Percentiles rank a stretch among this genome's conserved stretches.
Evolutionary conservation across 805 yeast genomes (phyloP).

Genomic region (Yarrowia sp.): DNA sequence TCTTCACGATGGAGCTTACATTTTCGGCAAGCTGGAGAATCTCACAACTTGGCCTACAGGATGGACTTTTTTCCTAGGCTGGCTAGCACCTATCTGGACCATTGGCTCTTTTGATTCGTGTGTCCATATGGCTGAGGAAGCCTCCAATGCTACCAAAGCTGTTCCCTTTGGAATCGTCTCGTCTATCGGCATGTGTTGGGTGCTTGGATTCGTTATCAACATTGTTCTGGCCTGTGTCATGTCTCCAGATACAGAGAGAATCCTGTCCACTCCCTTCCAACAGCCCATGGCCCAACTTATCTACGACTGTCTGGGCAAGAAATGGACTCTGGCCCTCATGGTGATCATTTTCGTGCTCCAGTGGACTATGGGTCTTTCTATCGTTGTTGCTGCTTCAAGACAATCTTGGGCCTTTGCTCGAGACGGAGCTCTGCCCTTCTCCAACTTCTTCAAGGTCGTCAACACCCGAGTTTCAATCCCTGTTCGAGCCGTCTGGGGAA

Average conservation of each 20-base stretch:
- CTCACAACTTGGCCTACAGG: conserved; percentile 56
- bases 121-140: conserved; percentile 71
- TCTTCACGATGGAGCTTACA: conserved; percentile 50
- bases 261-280: conserved; percentile 50
- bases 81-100: conserved; percentile 72
- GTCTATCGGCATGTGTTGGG: conserved; percentile 53
- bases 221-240: conserved; percentile 54
- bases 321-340: conserved; percentile 65
- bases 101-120: conserved; percentile 71
- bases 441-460: conserved; percentile 55
- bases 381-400: conserved; percentile 61
- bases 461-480: conserved; percentile 57
- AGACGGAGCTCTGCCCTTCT: conserved; percentile 69
- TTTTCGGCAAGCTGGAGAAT: conserved; percentile 53
- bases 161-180: conserved; percentile 64
- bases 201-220: conserved; percentile 56
- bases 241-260: conserved; percentile 43
- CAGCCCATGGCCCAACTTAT: conserved; percentile 65
- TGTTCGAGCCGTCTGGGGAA: conserved; percentile 58
- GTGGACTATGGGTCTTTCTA: conserved; percentile 64
- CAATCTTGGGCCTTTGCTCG: conserved; percentile 75
- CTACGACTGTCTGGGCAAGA: conserved; percentile 57
- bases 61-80: conserved; percentile 51
- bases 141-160: conserved; percentile 56
- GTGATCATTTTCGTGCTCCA: conserved; percentile 56